Base-by-base conservation (phyloP, 306 rosid species). In the Coriaria nepalensis region DNA sequence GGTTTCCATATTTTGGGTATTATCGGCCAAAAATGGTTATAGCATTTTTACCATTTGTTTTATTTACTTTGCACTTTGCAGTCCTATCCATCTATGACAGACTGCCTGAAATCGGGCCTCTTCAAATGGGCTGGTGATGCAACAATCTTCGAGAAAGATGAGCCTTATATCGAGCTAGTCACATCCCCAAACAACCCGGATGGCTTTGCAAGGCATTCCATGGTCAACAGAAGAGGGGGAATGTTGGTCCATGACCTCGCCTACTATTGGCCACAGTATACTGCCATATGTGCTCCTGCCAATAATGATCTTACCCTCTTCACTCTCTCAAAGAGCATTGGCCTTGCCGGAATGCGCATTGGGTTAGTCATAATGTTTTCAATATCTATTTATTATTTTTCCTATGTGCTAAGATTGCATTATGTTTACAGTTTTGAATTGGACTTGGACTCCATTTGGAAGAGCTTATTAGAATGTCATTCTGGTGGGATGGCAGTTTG, bases 221-320 rank as follows among this genome's bases (percentile, higher is more conserved):
- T 73, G 34, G 84, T 82, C 5, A 80, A 92, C 48, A 53, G 61
- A 47, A 74, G 13, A 5, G 71, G 74, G 8, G 94, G 96, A 5
- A 38, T 58, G 13, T 36, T 79, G 62, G 45, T 85, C 11, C 85
- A 82, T 33, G 93, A 86, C 53, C 73, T 82, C 8, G 98, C 95
- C n/a, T 85, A 85, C 70, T 92, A 82, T 35, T 92, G 98, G 98
- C 98, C 94, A 0, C 98, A 85, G 2, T 92, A 92, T 63, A 92
- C 96, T 29, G 81, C 98, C 4, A 79, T 88, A 4, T 11, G 79
- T 12, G 52, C 74, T 45, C 68, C 86, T 0, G 55, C 86, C 0
- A 74, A 85, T 58, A 59, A 82, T 47, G 87, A 82, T 41, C 63
- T 92, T 6, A 41, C 75, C 0, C 73, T 85, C 50, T 92, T 92